phyloP scores from a whole-genome alignment of 805 yeast genomes.

The Myxozyma melibiosi region DNA sequence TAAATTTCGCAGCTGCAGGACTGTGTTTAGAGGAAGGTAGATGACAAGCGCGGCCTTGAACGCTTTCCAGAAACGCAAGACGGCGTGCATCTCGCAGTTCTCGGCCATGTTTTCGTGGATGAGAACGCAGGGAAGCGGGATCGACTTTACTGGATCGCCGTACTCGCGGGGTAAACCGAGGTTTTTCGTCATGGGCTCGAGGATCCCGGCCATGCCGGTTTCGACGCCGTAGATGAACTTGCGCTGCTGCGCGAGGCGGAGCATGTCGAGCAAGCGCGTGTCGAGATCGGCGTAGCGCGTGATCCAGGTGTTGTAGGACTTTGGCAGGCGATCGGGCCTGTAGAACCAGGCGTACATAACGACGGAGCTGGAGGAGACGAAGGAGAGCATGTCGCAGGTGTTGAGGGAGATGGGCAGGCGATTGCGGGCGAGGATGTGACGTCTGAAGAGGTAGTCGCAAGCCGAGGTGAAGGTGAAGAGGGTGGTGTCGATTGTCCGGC shows the following conservation, averaged over 20 bases:
- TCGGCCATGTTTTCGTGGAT: slow-evolving; percentile 47
- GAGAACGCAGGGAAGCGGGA: slow-evolving; percentile 45
- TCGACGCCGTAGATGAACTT: slow-evolving; percentile 45
- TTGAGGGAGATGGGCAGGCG: not conserved
- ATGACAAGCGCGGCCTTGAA: slow-evolving; percentile 47
- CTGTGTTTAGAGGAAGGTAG: slow-evolving; percentile 48
- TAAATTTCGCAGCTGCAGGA: slow-evolving; percentile 38
- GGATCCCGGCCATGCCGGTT: slow-evolving; percentile 39
- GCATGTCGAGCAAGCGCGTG: slow-evolving; percentile 43
- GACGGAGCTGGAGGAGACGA: slow-evolving; percentile 30
- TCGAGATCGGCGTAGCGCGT: slow-evolving; percentile 55
- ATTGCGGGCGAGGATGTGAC: not conserved
- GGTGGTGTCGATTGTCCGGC: slow-evolving; percentile 21
- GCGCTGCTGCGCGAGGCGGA: slow-evolving; percentile 43
- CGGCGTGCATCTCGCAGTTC: slow-evolving; percentile 52
- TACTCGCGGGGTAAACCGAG: slow-evolving; percentile 43
- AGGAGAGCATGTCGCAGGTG: slow-evolving; percentile 13
- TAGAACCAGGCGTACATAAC: slow-evolving; percentile 43
- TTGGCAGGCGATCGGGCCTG: slow-evolving; percentile 48
- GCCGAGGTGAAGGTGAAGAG: slow-evolving; percentile 21
- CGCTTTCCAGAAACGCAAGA: slow-evolving; percentile 50
- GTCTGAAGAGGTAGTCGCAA: slow-evolving; percentile 17
- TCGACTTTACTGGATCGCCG: slow-evolving; percentile 39
- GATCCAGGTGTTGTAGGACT: slow-evolving; percentile 52
- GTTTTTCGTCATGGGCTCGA: slow-evolving; percentile 43